These are phyloP conservation scores for Flaveria robusta DNA, from an alignment of 129 eudicot species.

Conservation along the genomic window DNA sequence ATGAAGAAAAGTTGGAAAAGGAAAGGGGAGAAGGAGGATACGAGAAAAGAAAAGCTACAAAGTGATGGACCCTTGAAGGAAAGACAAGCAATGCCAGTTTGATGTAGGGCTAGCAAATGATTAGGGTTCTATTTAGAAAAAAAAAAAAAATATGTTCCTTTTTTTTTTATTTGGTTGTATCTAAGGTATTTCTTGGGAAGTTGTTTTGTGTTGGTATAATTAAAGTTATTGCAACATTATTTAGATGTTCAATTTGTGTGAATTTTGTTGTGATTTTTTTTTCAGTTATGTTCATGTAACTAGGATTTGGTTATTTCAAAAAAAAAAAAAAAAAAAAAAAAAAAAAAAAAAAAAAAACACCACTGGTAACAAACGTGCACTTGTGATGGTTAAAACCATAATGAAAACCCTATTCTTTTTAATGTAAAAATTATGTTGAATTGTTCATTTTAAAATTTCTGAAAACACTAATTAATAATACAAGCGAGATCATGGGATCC, in stretches of 20 bases:
- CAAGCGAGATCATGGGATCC: no score
- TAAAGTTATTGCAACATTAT: conserved; percentile 24
- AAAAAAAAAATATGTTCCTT: background rate
- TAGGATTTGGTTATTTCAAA: background rate
- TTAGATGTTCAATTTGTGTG: background rate
- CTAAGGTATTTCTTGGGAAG: conserved; percentile 12
- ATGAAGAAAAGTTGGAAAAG: conserved; percentile 34
- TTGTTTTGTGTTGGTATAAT: conserved; percentile 35
- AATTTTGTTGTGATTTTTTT: background rate
- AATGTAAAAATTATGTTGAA: no score
- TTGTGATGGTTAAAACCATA: no score
- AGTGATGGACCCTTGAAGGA: conserved; percentile 35
- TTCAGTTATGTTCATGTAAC: background rate
- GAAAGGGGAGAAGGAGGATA: conserved; percentile 25
- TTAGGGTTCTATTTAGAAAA: conserved; percentile 40
- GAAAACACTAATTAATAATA: no score
- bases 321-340: background rate
- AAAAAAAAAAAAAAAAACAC: background rate
- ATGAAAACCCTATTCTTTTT: no score
- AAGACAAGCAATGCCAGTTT: conserved; percentile 55
- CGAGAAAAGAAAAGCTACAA: conserved; percentile 36
- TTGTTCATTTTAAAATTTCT: no score
- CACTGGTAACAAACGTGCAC: no score
- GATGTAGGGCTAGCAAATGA: conserved; percentile 46
- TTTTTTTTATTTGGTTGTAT: conserved; percentile 31